Evolutionary conservation across 371 early-diverging fungal genomes (phyloP), one percentile per base, ranked within the genome.

Genomic region (Caulochytrium protostelioides): DNA sequence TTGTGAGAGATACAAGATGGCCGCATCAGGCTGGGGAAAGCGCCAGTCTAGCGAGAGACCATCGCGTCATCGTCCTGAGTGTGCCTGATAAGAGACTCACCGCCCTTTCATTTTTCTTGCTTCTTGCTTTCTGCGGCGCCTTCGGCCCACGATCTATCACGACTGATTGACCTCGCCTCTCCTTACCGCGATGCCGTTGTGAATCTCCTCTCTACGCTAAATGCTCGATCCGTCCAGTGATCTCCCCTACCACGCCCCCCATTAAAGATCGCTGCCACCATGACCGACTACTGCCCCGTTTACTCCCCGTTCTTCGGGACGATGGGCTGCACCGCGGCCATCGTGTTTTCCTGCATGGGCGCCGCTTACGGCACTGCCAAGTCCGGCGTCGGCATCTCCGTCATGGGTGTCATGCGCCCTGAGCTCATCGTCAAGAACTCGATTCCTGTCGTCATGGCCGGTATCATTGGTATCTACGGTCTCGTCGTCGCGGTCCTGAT

Each of bases 361-460:
- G 89, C 94, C 40, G 94, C 91, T 31, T 97, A 92, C 56, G 97
- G 97, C 34, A 97, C 97, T 24, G 84, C 87, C 37, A 94, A 91
- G 58, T 76, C 94, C 30, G 97, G 94, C 28, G 74, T 91, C 30
- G 91, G 92, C 43, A 84, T 97, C 50, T 67, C 84, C 15, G 83
- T 81, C 41, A 83, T 84, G 59, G 92, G 94, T 57, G 81, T 85
- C 23, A 76, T 92, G 61, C 72, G 82, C 28, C 97, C 97, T 39
- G 80, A 85, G 39, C 66, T 89, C 34, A 76, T 91, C 41, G 74
- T 91, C 75, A 90, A 82, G 60, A 60, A 56, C 57, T 38, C 50
- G 37, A 72, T 92, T 34, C 94, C 94, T 12, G 83, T 91, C 30
- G 82, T 95, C 54, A 92, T 95, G 95, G 86, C 90, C 50, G 94